Percentiles rank a stretch among this genome's conserved stretches.
phyloP scores from a whole-genome alignment of 2,329 filamentous ascomycete genomes.

The Claviceps sp. region DNA sequence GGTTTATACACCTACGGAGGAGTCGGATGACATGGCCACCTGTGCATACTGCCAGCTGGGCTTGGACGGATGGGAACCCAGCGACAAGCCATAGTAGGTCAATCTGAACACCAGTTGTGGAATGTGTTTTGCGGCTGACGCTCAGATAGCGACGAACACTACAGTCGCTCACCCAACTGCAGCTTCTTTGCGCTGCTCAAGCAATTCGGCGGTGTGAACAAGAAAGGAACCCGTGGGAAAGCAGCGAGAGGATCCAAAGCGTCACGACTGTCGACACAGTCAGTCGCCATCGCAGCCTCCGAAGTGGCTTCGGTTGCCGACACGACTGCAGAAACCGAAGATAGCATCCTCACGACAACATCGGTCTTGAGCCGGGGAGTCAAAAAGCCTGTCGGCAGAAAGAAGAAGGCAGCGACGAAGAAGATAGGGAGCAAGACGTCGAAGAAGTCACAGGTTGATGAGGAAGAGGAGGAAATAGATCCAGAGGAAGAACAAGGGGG shows the following conservation, averaged over 20 bases:
- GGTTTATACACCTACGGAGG: constrained; percentile 77
- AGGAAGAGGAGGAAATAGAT: constrained; percentile 6
- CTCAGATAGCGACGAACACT: constrained; percentile 62
- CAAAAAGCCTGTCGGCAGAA: constrained; percentile 37
- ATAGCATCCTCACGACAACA: constrained; percentile 45
- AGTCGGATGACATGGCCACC: constrained; percentile 78
- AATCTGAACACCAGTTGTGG: neutral
- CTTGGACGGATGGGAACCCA: constrained; percentile 87
- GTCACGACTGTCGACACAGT: constrained; percentile 51
- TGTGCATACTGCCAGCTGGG: constrained; percentile 85
- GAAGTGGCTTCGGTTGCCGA: constrained; percentile 37
- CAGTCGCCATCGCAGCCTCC: constrained; percentile 35
- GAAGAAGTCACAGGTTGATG: constrained; percentile 35
- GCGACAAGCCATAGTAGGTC: constrained; percentile 73
- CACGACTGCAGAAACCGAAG: constrained; percentile 36
- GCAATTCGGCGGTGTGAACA: constrained; percentile 38
- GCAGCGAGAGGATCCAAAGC: constrained; percentile 50
- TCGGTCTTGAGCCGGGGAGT: constrained; percentile 45
- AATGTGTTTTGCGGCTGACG: constrained; percentile 11
- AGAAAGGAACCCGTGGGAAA: constrained; percentile 42
- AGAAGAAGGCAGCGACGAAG: constrained; percentile 39
- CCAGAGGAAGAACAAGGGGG: constrained; percentile 8
- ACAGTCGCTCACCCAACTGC: constrained; percentile 64
- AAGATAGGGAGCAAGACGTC: constrained; percentile 25
- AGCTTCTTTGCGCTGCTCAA: constrained; percentile 64